Evolutionary conservation across 202 grass and related monocot species (phyloP).

Genomic region (Tripidium arundinaceum): DNA sequence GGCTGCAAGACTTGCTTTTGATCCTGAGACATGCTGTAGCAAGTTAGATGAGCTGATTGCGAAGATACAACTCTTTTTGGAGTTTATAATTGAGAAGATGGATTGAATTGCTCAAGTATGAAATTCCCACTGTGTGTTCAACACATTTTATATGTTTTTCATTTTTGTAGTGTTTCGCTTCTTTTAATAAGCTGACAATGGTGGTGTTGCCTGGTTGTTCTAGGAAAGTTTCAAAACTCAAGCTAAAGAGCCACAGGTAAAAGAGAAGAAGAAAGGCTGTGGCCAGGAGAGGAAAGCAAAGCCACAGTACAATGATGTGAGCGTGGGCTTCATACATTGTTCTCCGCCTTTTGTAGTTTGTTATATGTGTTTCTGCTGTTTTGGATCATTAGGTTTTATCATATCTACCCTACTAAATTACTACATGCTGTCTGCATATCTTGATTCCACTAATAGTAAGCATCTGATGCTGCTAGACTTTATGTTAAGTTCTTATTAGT

Average conservation of each 20-base stretch:
- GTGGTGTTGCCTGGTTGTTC: slow-evolving; percentile 11
- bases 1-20: slow-evolving; percentile 23
- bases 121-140: neutral
- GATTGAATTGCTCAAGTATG: slow-evolving; percentile 69
- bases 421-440: neutral
- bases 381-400: neutral
- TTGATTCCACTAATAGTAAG: neutral
- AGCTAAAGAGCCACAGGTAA: slow-evolving; percentile 39
- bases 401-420: neutral
- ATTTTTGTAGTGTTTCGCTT: neutral
- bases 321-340: slow-evolving; percentile 17
- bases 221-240: slow-evolving; percentile 34
- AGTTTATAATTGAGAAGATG: slow-evolving; percentile 96
- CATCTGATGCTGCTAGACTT: neutral
- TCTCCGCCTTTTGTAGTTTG: neutral
- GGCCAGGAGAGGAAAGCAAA: slow-evolving; percentile 63
- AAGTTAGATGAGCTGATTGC: slow-evolving; percentile 84
- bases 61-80: slow-evolving; percentile 72
- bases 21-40: slow-evolving; percentile 52
- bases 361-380: neutral
- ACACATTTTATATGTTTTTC: neutral
- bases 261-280: slow-evolving; percentile 56
- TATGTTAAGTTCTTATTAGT: neutral
- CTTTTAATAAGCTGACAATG: neutral
- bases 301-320: slow-evolving; percentile 73